Conservation (phyloP, 2,329 filamentous ascomycete species). For the Neopestalotiopsis clavispora region DNA sequence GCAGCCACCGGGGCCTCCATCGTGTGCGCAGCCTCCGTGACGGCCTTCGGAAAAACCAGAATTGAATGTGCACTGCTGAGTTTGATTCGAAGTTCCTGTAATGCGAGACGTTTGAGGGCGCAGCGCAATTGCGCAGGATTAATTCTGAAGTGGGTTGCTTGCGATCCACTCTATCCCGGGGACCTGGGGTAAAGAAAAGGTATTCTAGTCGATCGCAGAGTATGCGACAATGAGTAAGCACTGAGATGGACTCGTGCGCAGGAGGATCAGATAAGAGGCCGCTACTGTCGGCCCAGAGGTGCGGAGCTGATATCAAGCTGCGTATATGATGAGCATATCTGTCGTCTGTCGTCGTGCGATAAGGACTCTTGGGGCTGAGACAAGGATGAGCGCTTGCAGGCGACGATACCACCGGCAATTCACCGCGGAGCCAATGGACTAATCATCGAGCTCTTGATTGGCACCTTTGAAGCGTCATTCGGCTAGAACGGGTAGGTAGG, state of each 20-base stretch:
- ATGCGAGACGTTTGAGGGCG: neutral
- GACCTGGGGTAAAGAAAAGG: neutral
- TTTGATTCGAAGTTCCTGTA: neutral
- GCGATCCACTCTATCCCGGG: neutral
- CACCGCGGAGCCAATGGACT: neutral
- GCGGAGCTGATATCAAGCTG: neutral
- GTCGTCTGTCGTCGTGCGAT: neutral
- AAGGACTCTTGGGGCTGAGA: neutral
- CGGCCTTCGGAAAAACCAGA: neutral
- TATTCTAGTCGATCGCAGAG: neutral
- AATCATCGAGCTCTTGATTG: neutral
- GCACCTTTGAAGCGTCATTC: neutral
- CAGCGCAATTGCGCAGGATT: neutral
- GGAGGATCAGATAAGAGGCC: too few species aligned
- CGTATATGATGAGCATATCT: neutral
- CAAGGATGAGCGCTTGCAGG: neutral
- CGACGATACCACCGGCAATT: neutral
- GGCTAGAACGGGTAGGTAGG: neutral
- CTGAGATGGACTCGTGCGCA: neutral
- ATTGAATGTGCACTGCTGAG: neutral
- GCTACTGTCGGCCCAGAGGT: too few species aligned
- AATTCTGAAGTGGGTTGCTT: neutral
- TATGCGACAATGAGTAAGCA: neutral
- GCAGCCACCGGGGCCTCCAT: conserved; percentile 6
- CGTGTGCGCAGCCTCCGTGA: neutral